A percentile compares a stretch with the other conserved stretches of the same genome.
Conservation (phyloP, 495 filamentous ascomycete genomes). For the Neurospora intermedia region DNA sequence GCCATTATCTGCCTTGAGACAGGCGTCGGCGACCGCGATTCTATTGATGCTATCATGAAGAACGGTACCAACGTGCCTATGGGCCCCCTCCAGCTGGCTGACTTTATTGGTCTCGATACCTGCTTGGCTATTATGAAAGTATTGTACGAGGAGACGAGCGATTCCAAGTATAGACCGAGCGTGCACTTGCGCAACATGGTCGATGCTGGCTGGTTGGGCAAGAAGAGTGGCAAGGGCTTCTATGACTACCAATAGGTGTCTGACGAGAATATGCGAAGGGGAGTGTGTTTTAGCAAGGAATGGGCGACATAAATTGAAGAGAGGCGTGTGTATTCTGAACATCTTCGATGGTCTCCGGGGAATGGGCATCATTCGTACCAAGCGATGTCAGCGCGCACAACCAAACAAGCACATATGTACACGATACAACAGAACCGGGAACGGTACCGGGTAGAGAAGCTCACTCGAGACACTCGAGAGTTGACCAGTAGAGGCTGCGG, state of each 20-base stretch:
- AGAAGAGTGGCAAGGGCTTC: slow-evolving; percentile 95
- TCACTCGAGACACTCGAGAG: background rate
- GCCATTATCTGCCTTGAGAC: slow-evolving; percentile 95
- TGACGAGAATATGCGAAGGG: background rate
- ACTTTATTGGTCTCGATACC: slow-evolving; percentile 96
- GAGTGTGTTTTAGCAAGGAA: background rate
- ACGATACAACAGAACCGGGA: background rate
- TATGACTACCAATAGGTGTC: slow-evolving; percentile 57
- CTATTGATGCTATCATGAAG: slow-evolving; percentile 98
- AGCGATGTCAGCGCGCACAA: background rate
- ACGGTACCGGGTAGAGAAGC: background rate
- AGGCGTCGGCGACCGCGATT: slow-evolving; percentile 71
- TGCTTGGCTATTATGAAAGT: slow-evolving; percentile 97
- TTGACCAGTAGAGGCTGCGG: background rate
- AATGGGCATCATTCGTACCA: background rate
- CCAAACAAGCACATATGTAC: background rate
- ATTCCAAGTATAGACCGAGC: slow-evolving; percentile 87
- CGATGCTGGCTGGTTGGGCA: slow-evolving; percentile 93
- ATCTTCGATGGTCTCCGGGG: background rate
- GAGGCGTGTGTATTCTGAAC: background rate
- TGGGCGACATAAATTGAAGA: background rate
- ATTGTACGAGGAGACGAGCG: slow-evolving; percentile 79
- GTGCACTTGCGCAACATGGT: slow-evolving; percentile 90
- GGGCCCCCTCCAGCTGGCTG: slow-evolving; percentile 86
- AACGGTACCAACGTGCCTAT: slow-evolving; percentile 98